Evolutionary conservation across 169 alveolate species (phyloP).

Genomic region (Eimeria brunetti): DNA sequence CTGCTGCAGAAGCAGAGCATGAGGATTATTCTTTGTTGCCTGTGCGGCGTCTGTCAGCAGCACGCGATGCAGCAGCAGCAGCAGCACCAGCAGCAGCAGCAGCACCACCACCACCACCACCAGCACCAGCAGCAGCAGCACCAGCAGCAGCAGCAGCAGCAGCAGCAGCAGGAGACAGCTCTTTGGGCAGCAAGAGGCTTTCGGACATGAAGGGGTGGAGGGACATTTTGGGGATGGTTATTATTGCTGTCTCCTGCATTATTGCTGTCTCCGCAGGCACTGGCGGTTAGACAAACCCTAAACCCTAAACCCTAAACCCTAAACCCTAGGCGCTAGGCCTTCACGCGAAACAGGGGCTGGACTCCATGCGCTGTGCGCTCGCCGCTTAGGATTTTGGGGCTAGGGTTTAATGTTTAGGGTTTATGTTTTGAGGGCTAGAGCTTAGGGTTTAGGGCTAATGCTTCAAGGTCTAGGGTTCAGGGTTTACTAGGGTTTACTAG

Average conservation of each 20-base stretch:
- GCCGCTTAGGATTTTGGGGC: background rate
- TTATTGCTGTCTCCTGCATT: constrained; percentile 29
- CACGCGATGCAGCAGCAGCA: background rate
- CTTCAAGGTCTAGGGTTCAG: background rate
- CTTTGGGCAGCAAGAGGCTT: background rate
- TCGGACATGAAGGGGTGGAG: background rate
- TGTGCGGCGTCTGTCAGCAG: background rate
- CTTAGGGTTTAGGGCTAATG: background rate
- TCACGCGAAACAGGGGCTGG: no score
- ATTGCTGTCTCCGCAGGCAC: constrained; percentile 37
- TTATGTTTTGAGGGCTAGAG: constrained; percentile 10
- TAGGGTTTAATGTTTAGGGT: background rate
- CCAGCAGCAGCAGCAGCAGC: background rate
- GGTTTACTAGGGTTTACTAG: constrained; percentile 33
- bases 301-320: constrained; percentile 12
- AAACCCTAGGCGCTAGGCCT: no score
- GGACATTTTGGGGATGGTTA: background rate
- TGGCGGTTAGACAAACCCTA: constrained; percentile 8
- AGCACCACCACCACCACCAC: background rate
- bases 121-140: no score
- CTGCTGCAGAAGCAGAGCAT: no score
- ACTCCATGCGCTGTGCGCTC: background rate
- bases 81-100: background rate
- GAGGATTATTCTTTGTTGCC: background rate
- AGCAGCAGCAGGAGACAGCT: background rate